Conservation (phyloP, 352 stramenopile genomes). For the Globisporangium sylvaticum region DNA sequence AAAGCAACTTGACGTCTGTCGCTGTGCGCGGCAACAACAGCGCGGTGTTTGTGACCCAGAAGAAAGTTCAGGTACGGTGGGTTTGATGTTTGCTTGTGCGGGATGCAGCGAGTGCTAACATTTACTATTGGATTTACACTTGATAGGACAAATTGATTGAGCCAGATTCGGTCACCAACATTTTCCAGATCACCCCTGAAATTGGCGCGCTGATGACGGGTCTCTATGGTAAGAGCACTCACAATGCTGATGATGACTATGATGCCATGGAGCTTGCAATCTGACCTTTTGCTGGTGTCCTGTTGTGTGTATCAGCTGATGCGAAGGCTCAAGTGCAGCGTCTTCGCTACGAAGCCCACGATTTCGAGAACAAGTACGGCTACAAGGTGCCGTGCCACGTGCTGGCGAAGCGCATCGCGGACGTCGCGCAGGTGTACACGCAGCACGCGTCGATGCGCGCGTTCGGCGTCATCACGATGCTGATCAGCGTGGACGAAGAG, state of each 20-base stretch:
- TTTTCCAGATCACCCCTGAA: constrained; percentile 95
- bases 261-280: neutral
- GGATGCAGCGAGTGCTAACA: neutral
- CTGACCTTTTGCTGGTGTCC: neutral
- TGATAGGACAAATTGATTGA: constrained; percentile 93
- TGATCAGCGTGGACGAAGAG: constrained; percentile 98
- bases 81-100: neutral
- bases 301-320: constrained; percentile 55
- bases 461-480: constrained; percentile 93
- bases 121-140: neutral
- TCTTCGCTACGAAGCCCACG: constrained; percentile 94
- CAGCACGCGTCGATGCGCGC: constrained; percentile 94
- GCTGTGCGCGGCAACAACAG: constrained; percentile 93
- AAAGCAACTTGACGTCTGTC: constrained; percentile 93
- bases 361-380: constrained; percentile 97
- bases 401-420: constrained; percentile 95
- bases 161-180: constrained; percentile 92
- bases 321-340: constrained; percentile 92
- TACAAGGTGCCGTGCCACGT: constrained; percentile 95
- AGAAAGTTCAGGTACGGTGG: constrained; percentile 93
- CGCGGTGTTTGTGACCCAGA: constrained; percentile 96
- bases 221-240: constrained; percentile 48
- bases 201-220: constrained; percentile 96
- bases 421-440: constrained; percentile 96
- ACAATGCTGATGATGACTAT: neutral